phyloP scores from a whole-genome alignment of 2,329 filamentous ascomycete genomes.

The Phaeosphaeria sp. region DNA sequence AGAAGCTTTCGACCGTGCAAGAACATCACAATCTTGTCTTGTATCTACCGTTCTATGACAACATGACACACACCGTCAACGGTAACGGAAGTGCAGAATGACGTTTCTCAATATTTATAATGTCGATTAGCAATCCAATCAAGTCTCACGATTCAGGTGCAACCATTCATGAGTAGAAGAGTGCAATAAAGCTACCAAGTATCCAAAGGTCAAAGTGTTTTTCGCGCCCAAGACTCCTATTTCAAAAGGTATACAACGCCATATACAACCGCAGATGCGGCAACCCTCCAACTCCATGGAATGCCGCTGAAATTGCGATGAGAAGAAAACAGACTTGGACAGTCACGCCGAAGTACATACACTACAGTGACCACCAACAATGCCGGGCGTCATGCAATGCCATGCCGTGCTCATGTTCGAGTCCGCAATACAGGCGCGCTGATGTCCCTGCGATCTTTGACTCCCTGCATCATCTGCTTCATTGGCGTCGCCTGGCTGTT shows the following conservation, averaged over 20 bases:
- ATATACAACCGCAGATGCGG: conserved; percentile 3
- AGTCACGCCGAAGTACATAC: conserved; percentile 6
- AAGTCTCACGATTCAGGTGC: not conserved
- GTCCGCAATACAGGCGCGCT: conserved; percentile 51
- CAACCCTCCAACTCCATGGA: conserved; percentile 39
- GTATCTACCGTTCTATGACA: too few relatives aligned
- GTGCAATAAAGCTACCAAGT: not conserved
- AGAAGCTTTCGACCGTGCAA: too few relatives aligned
- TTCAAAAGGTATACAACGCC: conserved; percentile 15
- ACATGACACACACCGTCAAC: too few relatives aligned
- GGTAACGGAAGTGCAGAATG: too few relatives aligned
- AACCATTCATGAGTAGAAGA: not conserved
- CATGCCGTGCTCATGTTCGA: conserved; percentile 15
- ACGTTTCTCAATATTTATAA: too few relatives aligned
- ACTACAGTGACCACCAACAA: conserved; percentile 5
- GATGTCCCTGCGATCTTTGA: conserved; percentile 54
- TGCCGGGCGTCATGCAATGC: not conserved
- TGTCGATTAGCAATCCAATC: too few relatives aligned
- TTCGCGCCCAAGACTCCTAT: not conserved
- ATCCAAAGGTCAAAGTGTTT: not conserved
- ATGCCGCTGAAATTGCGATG: conserved; percentile 37
- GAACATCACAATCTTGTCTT: too few relatives aligned
- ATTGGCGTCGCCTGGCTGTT: conserved; percentile 67
- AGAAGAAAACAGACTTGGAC: conserved; percentile 13
- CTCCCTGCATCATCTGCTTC: conserved; percentile 63